Base-by-base conservation (phyloP, 176 grass and related monocot genomes). In the Triticum urartu region DNA sequence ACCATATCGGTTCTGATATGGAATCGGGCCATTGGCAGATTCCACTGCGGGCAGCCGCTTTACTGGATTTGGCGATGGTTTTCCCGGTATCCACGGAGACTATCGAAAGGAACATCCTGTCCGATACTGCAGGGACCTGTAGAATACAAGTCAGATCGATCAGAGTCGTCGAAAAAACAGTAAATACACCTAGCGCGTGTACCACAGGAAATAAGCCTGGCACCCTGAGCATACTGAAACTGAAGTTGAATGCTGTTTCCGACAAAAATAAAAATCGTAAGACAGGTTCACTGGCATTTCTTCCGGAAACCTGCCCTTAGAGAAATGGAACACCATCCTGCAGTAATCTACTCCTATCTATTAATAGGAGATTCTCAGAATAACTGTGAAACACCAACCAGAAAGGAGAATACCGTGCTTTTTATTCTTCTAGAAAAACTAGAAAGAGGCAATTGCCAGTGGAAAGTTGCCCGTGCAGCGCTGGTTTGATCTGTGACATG, bases 111-210 rank as follows among this genome's bases (percentile, higher is more conserved):
- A 92, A 92, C 36, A 99, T 89, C 72, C 89, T 94, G 68, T 99
- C 97, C 25, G 90, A 93, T 86, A 95, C 94, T 47, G 91, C 88
- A 72, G 97, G 97, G 36, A 99, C 90, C 97, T 99, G 87, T 63
- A 32, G 59, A 92, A 88, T 7, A 77, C 2, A 83, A 39, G 36
- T 26, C 11, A 66, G 15, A 47, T 21, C 17, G 14, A 35, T 24
- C 10, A 66, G 68, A 28, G 33, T 59, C 56, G 45, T 52, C 32
- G 28, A 7, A 52, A 61, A 48, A 20, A 1, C 1, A 32, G 32
- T 12, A 14, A 28, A 66, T 22, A 34, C 20, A 24, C 35, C 14
- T 38, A 59, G 1, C 17, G 7, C 2, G 15, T 17, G 71, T 15
- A 38, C 15, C 2, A 45, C 30, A 39, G 28, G 20, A 39, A 70